These are phyloP conservation scores for Debaryomyces subglobosus DNA, from an alignment of 1,139 yeast species.

Conservation along the genomic window DNA sequence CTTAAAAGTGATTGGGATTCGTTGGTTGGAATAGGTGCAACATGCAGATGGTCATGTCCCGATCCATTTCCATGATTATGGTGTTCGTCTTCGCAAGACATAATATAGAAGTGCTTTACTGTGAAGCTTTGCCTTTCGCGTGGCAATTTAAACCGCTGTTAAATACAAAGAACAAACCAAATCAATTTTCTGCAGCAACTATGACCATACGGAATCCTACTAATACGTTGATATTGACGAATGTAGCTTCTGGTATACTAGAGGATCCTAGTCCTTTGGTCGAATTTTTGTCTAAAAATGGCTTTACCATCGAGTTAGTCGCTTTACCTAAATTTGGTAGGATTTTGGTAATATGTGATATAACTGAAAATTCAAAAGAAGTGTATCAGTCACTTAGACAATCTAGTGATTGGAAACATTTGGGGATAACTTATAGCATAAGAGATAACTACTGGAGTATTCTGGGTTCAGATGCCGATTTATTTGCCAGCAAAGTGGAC, in stretches of 20 bases:
- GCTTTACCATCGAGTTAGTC: constrained; percentile 37
- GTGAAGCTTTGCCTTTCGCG: not conserved
- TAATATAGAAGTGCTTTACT: constrained; percentile 13
- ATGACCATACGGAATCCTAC: constrained; percentile 27
- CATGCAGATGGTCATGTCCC: constrained; percentile 30
- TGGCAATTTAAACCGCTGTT: constrained; percentile 1
- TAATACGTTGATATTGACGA: constrained; percentile 46
- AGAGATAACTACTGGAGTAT: constrained; percentile 32
- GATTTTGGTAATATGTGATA: constrained; percentile 38
- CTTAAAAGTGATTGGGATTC: constrained; percentile 68
- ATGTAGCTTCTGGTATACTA: constrained; percentile 24
- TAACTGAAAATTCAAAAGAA: constrained; percentile 23
- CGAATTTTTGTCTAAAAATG: constrained; percentile 26
- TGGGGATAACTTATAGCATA: constrained; percentile 35
- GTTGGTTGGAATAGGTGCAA: constrained; percentile 74
- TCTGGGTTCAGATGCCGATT: constrained; percentile 9
- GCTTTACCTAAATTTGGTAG: constrained; percentile 39
- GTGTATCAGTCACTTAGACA: constrained; percentile 22
- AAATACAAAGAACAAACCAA: not conserved
- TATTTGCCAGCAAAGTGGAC: constrained; percentile 10
- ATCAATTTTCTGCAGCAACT: not conserved
- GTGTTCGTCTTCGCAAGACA: constrained; percentile 48
- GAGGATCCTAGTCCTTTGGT: constrained; percentile 31
- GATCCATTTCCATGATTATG: constrained; percentile 25
- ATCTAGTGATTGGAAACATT: constrained; percentile 19